A percentile compares a stretch with the other conserved stretches of the same genome.
These are phyloP conservation scores for Poterioochromonas sp. DNA, from an alignment of 352 stramenopile species.

Conservation along the genomic window DNA sequence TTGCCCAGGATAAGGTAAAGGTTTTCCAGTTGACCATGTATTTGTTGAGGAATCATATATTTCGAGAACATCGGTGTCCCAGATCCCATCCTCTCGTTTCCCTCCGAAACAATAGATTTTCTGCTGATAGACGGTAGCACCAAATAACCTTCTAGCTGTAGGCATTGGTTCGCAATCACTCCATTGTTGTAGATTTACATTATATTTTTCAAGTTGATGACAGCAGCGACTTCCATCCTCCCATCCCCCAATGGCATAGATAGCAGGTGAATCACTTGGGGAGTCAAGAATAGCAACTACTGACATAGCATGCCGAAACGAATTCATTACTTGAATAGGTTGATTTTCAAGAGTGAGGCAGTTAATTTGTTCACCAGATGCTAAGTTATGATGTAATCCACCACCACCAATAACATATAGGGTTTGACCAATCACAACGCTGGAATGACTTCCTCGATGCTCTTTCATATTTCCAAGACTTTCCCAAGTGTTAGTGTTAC, in stretches of 20 bases:
- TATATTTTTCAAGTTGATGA: slow-evolving; percentile 36
- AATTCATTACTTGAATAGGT: neutral
- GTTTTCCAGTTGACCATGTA: neutral
- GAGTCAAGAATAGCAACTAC: too few species aligned
- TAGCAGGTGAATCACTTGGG: too few species aligned
- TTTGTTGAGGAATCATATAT: neutral
- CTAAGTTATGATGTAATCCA: slow-evolving; percentile 27
- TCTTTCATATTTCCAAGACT: slow-evolving; percentile 29
- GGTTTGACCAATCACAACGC: slow-evolving; percentile 22
- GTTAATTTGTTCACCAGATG: neutral
- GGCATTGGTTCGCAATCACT: slow-evolving; percentile 29
- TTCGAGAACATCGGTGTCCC: neutral
- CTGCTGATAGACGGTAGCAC: slow-evolving; percentile 21
- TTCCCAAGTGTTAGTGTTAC: slow-evolving; percentile 31
- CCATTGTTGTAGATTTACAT: slow-evolving; percentile 30
- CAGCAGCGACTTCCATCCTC: slow-evolving; percentile 37
- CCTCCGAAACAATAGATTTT: slow-evolving; percentile 39
- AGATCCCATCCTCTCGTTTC: neutral
- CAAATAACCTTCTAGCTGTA: slow-evolving; percentile 34
- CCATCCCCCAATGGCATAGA: slow-evolving; percentile 33
- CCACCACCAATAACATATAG: slow-evolving; percentile 38
- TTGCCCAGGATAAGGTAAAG: neutral
- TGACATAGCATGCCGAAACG: neutral
- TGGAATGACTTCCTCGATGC: slow-evolving; percentile 37
- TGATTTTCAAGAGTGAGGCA: neutral